Evolutionary conservation across 2,329 filamentous ascomycete species (phyloP).

Genomic region (Simplicillium aogashimaense): DNA sequence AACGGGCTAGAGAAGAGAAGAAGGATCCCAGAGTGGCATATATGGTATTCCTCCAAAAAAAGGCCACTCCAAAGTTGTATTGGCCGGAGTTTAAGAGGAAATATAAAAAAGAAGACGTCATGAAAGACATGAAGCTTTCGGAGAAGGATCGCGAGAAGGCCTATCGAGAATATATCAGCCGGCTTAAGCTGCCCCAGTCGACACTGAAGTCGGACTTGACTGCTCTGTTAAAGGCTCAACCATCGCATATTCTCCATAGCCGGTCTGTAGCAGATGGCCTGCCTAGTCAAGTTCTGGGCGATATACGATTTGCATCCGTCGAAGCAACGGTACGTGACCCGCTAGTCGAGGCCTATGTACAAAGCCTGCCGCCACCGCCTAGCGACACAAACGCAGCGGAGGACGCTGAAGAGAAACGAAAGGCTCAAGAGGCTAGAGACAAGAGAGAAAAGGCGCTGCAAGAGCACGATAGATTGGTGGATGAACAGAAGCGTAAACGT

Average conservation of each 20-base stretch:
- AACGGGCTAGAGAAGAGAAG: conserved; percentile 66
- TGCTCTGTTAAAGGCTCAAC: conserved; percentile 51
- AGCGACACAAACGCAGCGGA: conserved; percentile 26
- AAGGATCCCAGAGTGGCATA: conserved; percentile 77
- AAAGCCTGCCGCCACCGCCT: conserved; percentile 50
- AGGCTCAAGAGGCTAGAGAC: conserved; percentile 38
- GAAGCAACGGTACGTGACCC: conserved; percentile 50
- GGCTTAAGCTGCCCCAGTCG: conserved; percentile 55
- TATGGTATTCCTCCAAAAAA: conserved; percentile 66
- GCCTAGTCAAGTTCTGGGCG: conserved; percentile 51
- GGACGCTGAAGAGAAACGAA: conserved; percentile 41
- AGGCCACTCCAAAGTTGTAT: conserved; percentile 85
- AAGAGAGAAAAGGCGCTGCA: conserved; percentile 57
- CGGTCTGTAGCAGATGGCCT: conserved; percentile 45
- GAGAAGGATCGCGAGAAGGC: conserved; percentile 74
- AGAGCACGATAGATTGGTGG: conserved; percentile 52
- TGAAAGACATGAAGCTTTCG: conserved; percentile 62
- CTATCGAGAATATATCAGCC: conserved; percentile 64
- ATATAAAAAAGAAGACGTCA: conserved; percentile 68
- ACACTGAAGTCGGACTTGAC: conserved; percentile 62
- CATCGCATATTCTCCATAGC: conserved; percentile 48
- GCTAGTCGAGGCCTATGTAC: conserved; percentile 57
- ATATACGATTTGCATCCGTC: conserved; percentile 62
- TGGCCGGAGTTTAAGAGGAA: conserved; percentile 97
- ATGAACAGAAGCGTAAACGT: conserved; percentile 52